Base-by-base conservation (phyloP, 129 eudicot species). In the carrot (Daucus carota) region DNA sequence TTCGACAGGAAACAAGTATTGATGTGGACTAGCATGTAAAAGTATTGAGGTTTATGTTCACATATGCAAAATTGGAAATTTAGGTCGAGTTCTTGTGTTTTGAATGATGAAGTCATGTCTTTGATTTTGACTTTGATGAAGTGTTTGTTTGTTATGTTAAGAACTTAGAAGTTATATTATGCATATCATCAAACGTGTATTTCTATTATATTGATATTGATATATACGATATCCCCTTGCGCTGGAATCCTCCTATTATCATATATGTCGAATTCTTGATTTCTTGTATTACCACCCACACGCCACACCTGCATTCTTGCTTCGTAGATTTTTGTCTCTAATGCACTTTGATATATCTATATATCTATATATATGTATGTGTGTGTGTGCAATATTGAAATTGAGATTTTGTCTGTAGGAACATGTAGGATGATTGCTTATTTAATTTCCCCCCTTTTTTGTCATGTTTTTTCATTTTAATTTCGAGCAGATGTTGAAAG, bases 401-500 rank as follows among this genome's bases (percentile, higher is more conserved):
- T 36, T 40, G 5, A 4, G 4, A 40, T 40, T 40, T 40, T 3
- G 43, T 40, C 8, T 40, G 7, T 40, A 40, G 0, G 8, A 40
- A 6, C 43, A 40, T n/a, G n/a, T n/a, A n/a, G n/a, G n/a, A n/a
- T n/a, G n/a, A n/a, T n/a, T n/a, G n/a, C n/a, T n/a, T n/a, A n/a
- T n/a, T n/a, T n/a, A n/a, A n/a, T n/a, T n/a, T n/a, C n/a, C n/a
- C n/a, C n/a, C n/a, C n/a, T n/a, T n/a, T n/a, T n/a, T n/a, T n/a
- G n/a, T n/a, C 43, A 40, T 6, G 5, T 36, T 36, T 36, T 36
- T 36, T 40, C 8, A 3, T 40, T 40, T 33, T 57, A 63, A 32
- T 66, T n/a, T 60, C 7, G 41, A 63, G 1, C 79, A 94, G 99
- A 82, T 94, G 87, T 83, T 94, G 92, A 94, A 94, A 82, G 87